phyloP scores from a whole-genome alignment of 306 rosid species.

The Boehmeria nivea region DNA sequence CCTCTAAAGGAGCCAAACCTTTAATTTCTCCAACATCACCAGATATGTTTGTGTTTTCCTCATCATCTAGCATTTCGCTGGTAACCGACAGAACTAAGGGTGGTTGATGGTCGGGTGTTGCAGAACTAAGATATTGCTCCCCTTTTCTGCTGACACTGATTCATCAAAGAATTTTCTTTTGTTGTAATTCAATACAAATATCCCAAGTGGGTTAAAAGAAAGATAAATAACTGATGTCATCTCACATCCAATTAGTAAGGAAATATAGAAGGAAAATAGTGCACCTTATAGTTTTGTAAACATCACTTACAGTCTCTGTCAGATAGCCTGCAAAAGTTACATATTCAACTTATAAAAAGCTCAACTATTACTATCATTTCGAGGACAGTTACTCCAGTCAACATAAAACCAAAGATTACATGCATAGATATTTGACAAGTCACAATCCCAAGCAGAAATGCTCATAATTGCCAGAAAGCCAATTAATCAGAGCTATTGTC shows the following conservation, averaged over 20 bases:
- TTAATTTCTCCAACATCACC: slow-evolving; percentile 43
- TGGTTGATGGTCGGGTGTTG: slow-evolving; percentile 72
- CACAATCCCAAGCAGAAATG: too few species aligned
- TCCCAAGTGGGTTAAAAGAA: too few species aligned
- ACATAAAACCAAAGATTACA: too few species aligned
- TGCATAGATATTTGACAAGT: too few species aligned
- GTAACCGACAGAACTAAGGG: slow-evolving; percentile 61
- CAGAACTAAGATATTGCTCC: slow-evolving; percentile 54
- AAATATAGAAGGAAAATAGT: slow-evolving; percentile 1
- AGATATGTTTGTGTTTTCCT: slow-evolving; percentile 26
- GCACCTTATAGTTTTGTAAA: slow-evolving; percentile 61
- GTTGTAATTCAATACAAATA: background rate
- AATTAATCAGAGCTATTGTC: too few species aligned
- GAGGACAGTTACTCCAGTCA: too few species aligned
- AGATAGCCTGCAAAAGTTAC: slow-evolving; percentile 56
- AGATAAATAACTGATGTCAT: slow-evolving; percentile 6
- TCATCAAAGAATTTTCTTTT: slow-evolving; percentile 21
- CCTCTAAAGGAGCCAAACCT: slow-evolving; percentile 39
- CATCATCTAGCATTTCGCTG: slow-evolving; percentile 64
- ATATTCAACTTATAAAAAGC: slow-evolving; percentile 18
- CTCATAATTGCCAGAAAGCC: too few species aligned
- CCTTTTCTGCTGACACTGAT: slow-evolving; percentile 68
- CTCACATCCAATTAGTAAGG: slow-evolving; percentile 1
- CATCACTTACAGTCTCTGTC: slow-evolving; percentile 50
- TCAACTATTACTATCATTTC: too few species aligned